Base-by-base conservation (phyloP, 371 early-diverging fungal genomes). In the Mortierella sp. region DNA sequence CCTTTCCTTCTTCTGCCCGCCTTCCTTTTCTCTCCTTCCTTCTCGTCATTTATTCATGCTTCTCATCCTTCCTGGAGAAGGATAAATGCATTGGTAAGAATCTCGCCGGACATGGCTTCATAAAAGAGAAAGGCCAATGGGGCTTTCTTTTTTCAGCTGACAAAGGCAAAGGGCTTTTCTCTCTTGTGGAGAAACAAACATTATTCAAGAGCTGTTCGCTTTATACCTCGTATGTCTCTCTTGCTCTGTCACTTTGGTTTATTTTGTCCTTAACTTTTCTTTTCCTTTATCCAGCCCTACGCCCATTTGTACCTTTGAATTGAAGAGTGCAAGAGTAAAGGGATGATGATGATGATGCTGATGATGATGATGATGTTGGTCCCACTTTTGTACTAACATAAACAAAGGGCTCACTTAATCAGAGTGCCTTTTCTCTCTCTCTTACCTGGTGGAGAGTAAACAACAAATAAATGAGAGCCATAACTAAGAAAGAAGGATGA, bases 41-140 rank as follows among this genome's bases (percentile, higher is more conserved):
- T 51, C 48, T 37, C 11, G 71, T 50, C n/a, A 76, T 76, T 71
- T 4, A 57, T 76, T 76, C 73, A 77, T 64, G 71, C 31, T 64
- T 44, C 31, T 13, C 40, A 69, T 37, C 43, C 57, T 19, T 26
- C n/a, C 44, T 1, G n/a, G 26, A 37, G 16, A 46, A 13, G 14
- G 19, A 16, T 40, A 43, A 14, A 50, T 59, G 28, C 64, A 82
- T 82, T 82, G 72, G 75, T 82, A 82, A 82, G 78, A 82, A n/a
- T 72, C 74, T 78, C 69, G 72, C 82, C 82, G 82, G 74, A 37
- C 11, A 67, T 19, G 9, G 50, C n/a, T 8, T 54, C 54, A 3
- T 13, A 76, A 34, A 19, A 11, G 19, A 21, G 19, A 67, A 34
- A 19, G 67, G 40, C 3, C 40, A 3, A 67, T 10, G 21, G 67